Evolutionary conservation across 2,329 filamentous ascomycete genomes (phyloP).

Genomic region (Stachybotrys chartarum): DNA sequence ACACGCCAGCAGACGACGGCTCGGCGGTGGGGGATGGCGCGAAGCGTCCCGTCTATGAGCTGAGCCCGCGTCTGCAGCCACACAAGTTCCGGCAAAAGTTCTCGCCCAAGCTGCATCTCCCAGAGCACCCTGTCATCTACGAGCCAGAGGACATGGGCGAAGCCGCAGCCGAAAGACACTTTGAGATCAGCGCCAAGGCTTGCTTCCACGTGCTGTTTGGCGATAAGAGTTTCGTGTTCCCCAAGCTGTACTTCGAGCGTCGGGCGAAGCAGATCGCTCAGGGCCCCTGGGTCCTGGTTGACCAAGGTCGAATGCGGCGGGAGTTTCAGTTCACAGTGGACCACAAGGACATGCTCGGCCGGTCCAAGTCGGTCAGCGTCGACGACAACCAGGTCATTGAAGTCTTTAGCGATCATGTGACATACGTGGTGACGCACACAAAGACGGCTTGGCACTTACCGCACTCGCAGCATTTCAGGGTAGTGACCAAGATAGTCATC

Average conservation of each 20-base stretch:
- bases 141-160: slow-evolving; percentile 75
- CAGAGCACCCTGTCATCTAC: slow-evolving; percentile 72
- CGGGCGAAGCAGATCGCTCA: slow-evolving; percentile 75
- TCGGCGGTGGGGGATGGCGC: slow-evolving; percentile 36
- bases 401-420: slow-evolving; percentile 67
- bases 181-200: slow-evolving; percentile 87
- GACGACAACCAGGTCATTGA: slow-evolving; percentile 85
- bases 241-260: slow-evolving; percentile 79
- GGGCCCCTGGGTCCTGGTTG: slow-evolving; percentile 71
- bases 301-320: slow-evolving; percentile 64
- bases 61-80: slow-evolving; percentile 26
- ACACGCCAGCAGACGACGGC: slow-evolving; percentile 51
- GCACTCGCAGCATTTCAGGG: slow-evolving; percentile 67
- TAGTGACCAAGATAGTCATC: slow-evolving; percentile 87
- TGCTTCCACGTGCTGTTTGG: slow-evolving; percentile 96
- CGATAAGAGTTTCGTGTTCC: slow-evolving; percentile 91
- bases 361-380: slow-evolving; percentile 53
- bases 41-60: slow-evolving; percentile 20
- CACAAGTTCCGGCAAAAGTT: slow-evolving; percentile 26
- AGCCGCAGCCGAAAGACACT: slow-evolving; percentile 70
- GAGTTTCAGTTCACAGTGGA: slow-evolving; percentile 77
- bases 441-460: slow-evolving; percentile 79
- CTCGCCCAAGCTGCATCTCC: slow-evolving; percentile 71
- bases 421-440: slow-evolving; percentile 56
- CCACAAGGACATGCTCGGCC: slow-evolving; percentile 57